Conservation (phyloP, 2,329 filamentous ascomycete genomes). For the Trichoderma koningiopsis region DNA sequence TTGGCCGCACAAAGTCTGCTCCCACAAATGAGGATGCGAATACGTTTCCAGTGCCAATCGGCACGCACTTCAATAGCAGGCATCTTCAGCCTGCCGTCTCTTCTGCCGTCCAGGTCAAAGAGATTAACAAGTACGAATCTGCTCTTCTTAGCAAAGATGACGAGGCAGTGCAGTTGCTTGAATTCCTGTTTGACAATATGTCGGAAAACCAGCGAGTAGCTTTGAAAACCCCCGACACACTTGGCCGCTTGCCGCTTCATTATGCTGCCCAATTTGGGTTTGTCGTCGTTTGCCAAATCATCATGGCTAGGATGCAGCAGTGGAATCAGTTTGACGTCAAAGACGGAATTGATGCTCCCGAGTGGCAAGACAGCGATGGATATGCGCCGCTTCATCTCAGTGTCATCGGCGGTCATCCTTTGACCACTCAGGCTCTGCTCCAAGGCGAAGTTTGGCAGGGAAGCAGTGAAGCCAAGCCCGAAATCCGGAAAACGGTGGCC, state of each 20-base stretch:
- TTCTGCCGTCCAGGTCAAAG: slow-evolving; percentile 61
- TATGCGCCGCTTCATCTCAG: slow-evolving; percentile 89
- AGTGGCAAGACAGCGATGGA: slow-evolving; percentile 93
- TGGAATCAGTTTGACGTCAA: slow-evolving; percentile 86
- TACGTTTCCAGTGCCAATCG: slow-evolving; percentile 52
- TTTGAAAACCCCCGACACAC: slow-evolving; percentile 70
- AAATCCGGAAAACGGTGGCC: slow-evolving; percentile 68
- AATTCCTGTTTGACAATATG: slow-evolving; percentile 67
- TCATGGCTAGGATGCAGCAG: slow-evolving; percentile 85
- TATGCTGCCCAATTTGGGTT: slow-evolving; percentile 96
- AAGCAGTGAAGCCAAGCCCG: slow-evolving; percentile 60
- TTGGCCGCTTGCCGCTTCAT: slow-evolving; percentile 84
- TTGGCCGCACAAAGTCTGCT: slow-evolving; percentile 70
- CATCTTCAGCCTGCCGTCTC: slow-evolving; percentile 80
- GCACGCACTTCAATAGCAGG: slow-evolving; percentile 61
- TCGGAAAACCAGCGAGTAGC: slow-evolving; percentile 66
- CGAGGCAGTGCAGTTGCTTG: slow-evolving; percentile 70
- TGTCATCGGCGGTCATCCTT: slow-evolving; percentile 85
- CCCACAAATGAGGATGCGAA: slow-evolving; percentile 54
- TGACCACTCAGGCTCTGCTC: slow-evolving; percentile 80
- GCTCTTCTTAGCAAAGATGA: slow-evolving; percentile 69
- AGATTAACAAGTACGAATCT: slow-evolving; percentile 67
- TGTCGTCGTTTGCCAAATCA: slow-evolving; percentile 81
- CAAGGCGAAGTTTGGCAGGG: slow-evolving; percentile 78
- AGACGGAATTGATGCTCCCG: slow-evolving; percentile 80